A percentile compares a stretch with the other conserved stretches of the same genome.
These are phyloP conservation scores for Phytophthora ramorum DNA, from an alignment of 352 stramenopile genomes.

Conservation along the genomic window DNA sequence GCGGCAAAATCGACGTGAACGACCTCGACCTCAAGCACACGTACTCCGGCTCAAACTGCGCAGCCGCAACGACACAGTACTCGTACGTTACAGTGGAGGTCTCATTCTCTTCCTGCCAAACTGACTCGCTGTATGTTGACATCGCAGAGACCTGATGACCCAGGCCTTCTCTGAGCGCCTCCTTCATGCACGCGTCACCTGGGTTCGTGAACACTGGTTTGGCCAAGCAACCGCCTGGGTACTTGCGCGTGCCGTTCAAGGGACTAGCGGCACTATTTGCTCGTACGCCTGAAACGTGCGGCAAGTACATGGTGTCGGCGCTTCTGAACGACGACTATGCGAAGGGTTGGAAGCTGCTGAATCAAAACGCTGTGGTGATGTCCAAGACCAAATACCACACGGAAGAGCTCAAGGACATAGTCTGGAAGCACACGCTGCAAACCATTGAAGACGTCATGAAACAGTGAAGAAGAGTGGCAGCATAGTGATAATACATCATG, in stretches of 20 bases:
- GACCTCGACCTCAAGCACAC: conserved; percentile 35
- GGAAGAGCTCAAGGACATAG: conserved; percentile 25
- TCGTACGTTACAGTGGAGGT: conserved; percentile 22
- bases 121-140: not conserved
- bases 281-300: conserved; percentile 23
- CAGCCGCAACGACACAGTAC: conserved; percentile 27
- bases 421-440: conserved; percentile 29
- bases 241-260: conserved; percentile 7
- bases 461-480: not conserved
- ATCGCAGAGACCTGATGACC: conserved; percentile 29
- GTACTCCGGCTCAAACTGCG: conserved; percentile 24
- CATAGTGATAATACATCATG: too few relatives aligned
- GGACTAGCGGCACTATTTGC: conserved; percentile 16
- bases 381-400: conserved; percentile 30
- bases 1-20: conserved; percentile 22
- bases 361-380: conserved; percentile 19
- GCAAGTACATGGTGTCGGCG: conserved; percentile 26
- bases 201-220: conserved; percentile 29
- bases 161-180: conserved; percentile 30
- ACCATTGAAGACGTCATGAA: conserved; percentile 30
- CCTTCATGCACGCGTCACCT: conserved; percentile 29
- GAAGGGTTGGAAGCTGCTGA: conserved; percentile 31
- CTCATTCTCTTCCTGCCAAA: not conserved
- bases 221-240: conserved; percentile 13
- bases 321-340: conserved; percentile 28